Conservation (phyloP, 2,329 filamentous ascomycete genomes). For the Cordyceps cicadae region DNA sequence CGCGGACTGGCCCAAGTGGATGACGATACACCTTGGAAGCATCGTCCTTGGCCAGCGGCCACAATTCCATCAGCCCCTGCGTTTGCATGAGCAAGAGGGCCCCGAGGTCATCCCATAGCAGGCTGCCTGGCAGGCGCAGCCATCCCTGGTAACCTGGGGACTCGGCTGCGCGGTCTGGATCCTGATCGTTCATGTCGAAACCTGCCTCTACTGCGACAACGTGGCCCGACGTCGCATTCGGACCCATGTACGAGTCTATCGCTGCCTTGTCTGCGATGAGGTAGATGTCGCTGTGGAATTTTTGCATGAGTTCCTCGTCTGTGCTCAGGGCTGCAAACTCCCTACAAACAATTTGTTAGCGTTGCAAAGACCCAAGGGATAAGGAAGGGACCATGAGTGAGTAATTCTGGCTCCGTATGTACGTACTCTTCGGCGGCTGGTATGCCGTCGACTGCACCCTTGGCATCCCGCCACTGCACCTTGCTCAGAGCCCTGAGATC, state of each 20-base stretch:
- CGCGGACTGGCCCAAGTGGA: not conserved
- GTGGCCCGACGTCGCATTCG: constrained; percentile 5
- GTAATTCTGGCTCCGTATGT: not conserved
- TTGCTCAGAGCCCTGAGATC: constrained; percentile 14
- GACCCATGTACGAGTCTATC: constrained; percentile 19
- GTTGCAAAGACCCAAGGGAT: not conserved
- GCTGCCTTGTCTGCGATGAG: constrained; percentile 19
- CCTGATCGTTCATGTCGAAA: not conserved
- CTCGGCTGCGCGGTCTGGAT: not conserved
- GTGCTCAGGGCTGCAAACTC: not conserved
- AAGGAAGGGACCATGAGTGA: too few species aligned
- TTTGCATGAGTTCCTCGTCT: not conserved
- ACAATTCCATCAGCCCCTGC: constrained; percentile 13
- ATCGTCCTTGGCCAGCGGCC: constrained; percentile 19
- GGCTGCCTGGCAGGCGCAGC: constrained; percentile 17
- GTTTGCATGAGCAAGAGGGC: constrained; percentile 15
- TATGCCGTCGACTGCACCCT: not conserved
- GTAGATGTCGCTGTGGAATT: constrained; percentile 10
- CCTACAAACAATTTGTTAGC: not conserved
- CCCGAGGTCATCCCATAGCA: constrained; percentile 20
- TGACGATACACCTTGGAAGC: constrained; percentile 16
- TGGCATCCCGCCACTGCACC: constrained; percentile 19
- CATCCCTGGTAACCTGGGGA: constrained; percentile 17
- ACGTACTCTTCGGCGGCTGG: not conserved
- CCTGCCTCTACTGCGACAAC: not conserved